Evolutionary conservation across 306 rosid species (phyloP), one percentile per base, ranked within the genome.

Genomic region (Dalbergia oliveri): DNA sequence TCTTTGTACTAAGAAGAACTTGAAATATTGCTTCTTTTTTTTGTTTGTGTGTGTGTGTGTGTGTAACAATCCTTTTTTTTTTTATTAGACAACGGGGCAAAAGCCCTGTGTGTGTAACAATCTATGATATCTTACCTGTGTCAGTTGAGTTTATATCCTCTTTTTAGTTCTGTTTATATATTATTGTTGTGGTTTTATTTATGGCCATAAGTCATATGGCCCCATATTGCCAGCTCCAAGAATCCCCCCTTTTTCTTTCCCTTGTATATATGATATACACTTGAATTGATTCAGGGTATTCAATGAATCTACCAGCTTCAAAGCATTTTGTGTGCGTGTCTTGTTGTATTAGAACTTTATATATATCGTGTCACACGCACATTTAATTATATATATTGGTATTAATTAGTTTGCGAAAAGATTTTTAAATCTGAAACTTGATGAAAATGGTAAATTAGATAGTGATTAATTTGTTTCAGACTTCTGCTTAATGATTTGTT

Each of bases 221-320:
- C 78, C 72, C 64, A 70, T 62, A 73, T 16, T 9, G 43, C 37
- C 72, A 69, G 37, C 33, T 68, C 68, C 60, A 39, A 70, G n/a
- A 72, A 18, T 31, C 41, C 37, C 15, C 7, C 15, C 8, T 13
- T 51, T 1, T 8, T 50, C 35, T 37, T 49, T 23, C 60, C 12
- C 10, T 19, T 37, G 7, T 37, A 1, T 37, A 35, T 35, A 37
- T 37, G 6, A 11, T 11, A 26, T 26, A 26, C 31, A 49, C 57
- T 50, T 50, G 7, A 12, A 15, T 12, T 69, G 70, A 41, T 75
- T 15, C 19, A 69, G 34, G 62, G 53, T 73, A 53, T 74, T 47
- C 11, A 6, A 16, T 23, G 60, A 62, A 35, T 47, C 41, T n/a
- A 69, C 56, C 47, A 61, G 41, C 44, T 51, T 77, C 53, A 18